Base-by-base conservation (phyloP, 2,329 filamentous ascomycete genomes). In the Clonostachys solani region DNA sequence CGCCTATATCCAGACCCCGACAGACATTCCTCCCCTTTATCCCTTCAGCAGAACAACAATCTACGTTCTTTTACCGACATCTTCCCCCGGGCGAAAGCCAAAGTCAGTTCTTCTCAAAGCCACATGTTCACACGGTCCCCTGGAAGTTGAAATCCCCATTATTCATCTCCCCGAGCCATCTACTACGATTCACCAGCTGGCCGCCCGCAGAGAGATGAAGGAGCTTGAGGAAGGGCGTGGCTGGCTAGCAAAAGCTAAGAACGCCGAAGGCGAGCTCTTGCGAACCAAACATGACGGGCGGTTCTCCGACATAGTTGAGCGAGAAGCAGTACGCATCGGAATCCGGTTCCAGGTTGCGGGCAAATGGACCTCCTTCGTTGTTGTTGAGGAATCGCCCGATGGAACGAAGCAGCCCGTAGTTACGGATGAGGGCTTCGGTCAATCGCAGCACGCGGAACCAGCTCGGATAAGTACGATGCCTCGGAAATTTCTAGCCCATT, bases 331-430 rank as follows among this genome's bases (percentile, higher is more conserved):
- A 1, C 69, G 78, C 0, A 68, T 90, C 0, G 86, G 86, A 0
- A 73, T 83, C 12, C 69, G 74, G 48, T 88, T 81, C 56, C 84
- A 88, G 55, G 77, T 90, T 9, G 79, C 75, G 3, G 80, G 84
- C 2, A 86, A 84, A 57, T 87, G 81, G 77, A 86, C 81, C 56
- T 87, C 84, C 0, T 91, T 90, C 52, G 80, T 90, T 5, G 87
- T 87, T 3, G 72, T 87, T 3, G 73, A 84, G 2, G 72, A 84
- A 50, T 13, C 18, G 15, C 23, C 8, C 5, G 13, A 42, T 19
- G 45, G 42, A 5, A 19, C 18, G 4, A 5, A 19, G 18, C 5
- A 5, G 18, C 18, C 18, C 18, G 18, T 19, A 4, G 18, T 19
- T 5, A 5, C 5, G 18, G 18, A 19, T 5, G 18, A 19, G 4